Conservation (phyloP, 495 filamentous ascomycete species). For the Neurospora sp. region DNA sequence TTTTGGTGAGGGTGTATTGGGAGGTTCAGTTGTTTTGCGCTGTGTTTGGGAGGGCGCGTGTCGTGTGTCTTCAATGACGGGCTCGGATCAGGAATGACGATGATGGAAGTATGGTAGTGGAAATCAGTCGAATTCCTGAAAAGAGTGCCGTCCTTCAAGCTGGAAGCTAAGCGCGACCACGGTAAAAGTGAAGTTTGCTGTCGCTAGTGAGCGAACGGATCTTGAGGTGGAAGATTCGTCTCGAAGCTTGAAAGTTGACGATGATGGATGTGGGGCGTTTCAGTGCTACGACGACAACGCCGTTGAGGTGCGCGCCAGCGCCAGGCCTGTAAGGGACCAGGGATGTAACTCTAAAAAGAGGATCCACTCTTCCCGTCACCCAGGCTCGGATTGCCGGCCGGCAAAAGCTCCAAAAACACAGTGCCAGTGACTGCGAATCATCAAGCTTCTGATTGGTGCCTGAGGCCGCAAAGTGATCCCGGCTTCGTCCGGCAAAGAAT, state of each 20-base stretch:
- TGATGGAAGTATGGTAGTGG: background rate
- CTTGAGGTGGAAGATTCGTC: background rate
- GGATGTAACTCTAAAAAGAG: background rate
- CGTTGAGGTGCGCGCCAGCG: background rate
- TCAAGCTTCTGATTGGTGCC: constrained; percentile 4
- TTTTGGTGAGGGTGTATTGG: constrained; percentile 10
- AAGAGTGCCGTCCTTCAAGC: background rate
- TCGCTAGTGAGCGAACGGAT: background rate
- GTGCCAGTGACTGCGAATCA: background rate
- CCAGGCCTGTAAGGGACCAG: background rate
- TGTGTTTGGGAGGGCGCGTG: background rate
- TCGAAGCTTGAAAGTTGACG: background rate
- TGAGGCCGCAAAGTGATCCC: constrained; percentile 15
- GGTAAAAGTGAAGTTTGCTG: background rate
- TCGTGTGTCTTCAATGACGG: background rate
- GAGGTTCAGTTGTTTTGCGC: background rate
- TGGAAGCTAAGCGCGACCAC: background rate
- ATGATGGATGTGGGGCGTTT: background rate
- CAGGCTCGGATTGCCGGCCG: background rate
- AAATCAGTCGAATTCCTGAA: background rate
- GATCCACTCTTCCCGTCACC: background rate
- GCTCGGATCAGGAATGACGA: background rate
- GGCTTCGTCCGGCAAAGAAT: constrained; percentile 27
- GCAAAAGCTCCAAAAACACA: background rate
- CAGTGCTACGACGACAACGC: background rate